A percentile compares a stretch with the other conserved stretches of the same genome.
phyloP scores from a whole-genome alignment of 139 green algal genomes.

The Picochlorum sp. region DNA sequence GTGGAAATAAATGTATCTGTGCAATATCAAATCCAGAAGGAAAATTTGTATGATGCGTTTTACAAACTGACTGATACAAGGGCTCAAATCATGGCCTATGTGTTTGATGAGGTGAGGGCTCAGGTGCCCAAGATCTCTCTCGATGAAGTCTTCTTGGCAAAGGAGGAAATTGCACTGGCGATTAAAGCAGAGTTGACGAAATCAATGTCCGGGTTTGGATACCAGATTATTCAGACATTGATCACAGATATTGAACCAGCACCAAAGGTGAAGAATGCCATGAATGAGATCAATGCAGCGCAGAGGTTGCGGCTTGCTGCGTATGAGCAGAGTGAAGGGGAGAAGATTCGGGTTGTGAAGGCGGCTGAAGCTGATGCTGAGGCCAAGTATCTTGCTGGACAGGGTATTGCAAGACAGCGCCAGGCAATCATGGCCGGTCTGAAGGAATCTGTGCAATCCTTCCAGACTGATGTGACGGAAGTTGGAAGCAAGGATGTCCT shows the following conservation, averaged over 20 bases:
- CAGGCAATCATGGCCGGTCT: conserved; percentile 87
- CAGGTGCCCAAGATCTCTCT: conserved; percentile 57
- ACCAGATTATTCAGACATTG: conserved; percentile 78
- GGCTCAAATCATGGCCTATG: conserved; percentile 53
- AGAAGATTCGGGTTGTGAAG: conserved; percentile 82
- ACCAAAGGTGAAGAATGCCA: conserved; percentile 56
- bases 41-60: conserved; percentile 66
- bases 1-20: conserved; percentile 66
- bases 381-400: conserved; percentile 80
- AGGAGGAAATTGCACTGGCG: conserved; percentile 78
- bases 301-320: conserved; percentile 47
- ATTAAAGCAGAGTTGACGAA: conserved; percentile 58
- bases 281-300: conserved; percentile 86
- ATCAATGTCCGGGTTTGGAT: conserved; percentile 59
- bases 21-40: conserved; percentile 59
- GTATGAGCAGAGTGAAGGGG: conserved; percentile 62
- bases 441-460: conserved; percentile 74
- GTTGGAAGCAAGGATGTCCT: conserved; percentile 55
- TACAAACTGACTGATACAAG: conserved; percentile 66
- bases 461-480: conserved; percentile 45
- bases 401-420: conserved; percentile 67
- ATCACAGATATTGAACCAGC: conserved; percentile 80
- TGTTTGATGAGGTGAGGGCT: conserved; percentile 63
- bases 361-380: conserved; percentile 89
- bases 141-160: conserved; percentile 57